Base-by-base conservation (phyloP, 805 yeast genomes). In the Lipomyces lipofer region DNA sequence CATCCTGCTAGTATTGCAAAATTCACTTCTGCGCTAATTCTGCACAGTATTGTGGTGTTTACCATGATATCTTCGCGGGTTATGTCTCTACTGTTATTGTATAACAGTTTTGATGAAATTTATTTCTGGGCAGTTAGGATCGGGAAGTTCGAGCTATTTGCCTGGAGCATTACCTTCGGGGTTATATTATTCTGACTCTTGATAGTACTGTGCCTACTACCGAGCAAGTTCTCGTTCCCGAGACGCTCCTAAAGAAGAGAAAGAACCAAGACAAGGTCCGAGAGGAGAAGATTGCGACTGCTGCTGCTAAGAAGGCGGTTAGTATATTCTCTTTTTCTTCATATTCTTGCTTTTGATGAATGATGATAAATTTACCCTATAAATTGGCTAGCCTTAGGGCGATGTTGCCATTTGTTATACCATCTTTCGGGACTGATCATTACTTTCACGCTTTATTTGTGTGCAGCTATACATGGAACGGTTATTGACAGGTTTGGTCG, bases 361-460 rank as follows among this genome's bases (percentile, higher is more conserved):
- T 58, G 61, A 58, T 61, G 63, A 58, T 59, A 59, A 36, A 27
- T 53, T 52, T 49, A 46, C 53, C 59, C 51, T 9, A 42, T 43
- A 17, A 45, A 17, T 47, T 49, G 54, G 56, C 62, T 58, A 58
- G 62, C 52, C 60, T 47, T 29, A 22, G 65, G 63, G 79, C 88
- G 62, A 80, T 84, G 88, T 69, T 81, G 89, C 82, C 79, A 75
- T 77, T 73, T 49, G 78, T 81, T 82, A 82, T 83, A 84, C 89
- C 89, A 84, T 84, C 89, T 84, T 84, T 84, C 89, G 89, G 88
- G 88, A 73, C 88, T 83, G 88, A 83, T 70, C 73, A 56, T 28
- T 7, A 9, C 33, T 25, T 48, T 15, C 29, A 27, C 21, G 15
- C 1, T 15, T 22, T 7, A 32, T n/a, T n/a, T n/a, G n/a, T n/a